Evolutionary conservation across 495 filamentous ascomycete genomes (phyloP), one percentile per base, ranked within the genome.

Genomic region (Saxophila tyrrhenica): DNA sequence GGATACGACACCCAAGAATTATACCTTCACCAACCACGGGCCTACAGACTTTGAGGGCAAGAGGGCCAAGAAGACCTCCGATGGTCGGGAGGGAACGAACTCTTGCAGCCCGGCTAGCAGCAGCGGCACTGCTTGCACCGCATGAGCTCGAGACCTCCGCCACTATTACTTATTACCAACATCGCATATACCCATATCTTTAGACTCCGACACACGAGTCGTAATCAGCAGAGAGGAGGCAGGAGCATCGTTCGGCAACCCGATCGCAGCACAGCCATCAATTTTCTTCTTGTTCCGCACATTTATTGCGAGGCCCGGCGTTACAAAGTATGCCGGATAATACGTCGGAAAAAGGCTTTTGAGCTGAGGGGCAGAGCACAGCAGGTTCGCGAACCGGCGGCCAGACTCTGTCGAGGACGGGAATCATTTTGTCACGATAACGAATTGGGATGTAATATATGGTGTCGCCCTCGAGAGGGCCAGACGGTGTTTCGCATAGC

Each of bases 31-130:
- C 17, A 62, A 65, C 35, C 39, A 47, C 1, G 52, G 50, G 1
- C 60, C 62, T 1, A 29, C 39, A 19, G 20, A 61, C 38, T 64
- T 58, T 25, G 52, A 58, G 48, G 54, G 46, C 21, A 60, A 56
- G 39, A 35, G 20, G 20, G 19, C 17, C 1, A 39, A 21, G 20
- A 24, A 39, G 24, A 35, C 29, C 3, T 2, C 2, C 48, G 24
- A 48, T 8, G 29, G 7, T 35, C 29, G 29, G 29, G 29, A 35
- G 29, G 29, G 29, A 35, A 7, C 29, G 5, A 35, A 5, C 29
- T 48, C 45, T 21, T 11, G 9, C 45, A 48, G 45, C 25, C 45
- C 45, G 3, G 45, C 45, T 9, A 48, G 45, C 21, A 48, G 45
- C 45, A 48, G 45, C 23, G 45, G 45, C 17, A 20, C 45, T 3